Conservation (phyloP, 192 early-diverging fungal genomes). For the Coemansia sp. region DNA sequence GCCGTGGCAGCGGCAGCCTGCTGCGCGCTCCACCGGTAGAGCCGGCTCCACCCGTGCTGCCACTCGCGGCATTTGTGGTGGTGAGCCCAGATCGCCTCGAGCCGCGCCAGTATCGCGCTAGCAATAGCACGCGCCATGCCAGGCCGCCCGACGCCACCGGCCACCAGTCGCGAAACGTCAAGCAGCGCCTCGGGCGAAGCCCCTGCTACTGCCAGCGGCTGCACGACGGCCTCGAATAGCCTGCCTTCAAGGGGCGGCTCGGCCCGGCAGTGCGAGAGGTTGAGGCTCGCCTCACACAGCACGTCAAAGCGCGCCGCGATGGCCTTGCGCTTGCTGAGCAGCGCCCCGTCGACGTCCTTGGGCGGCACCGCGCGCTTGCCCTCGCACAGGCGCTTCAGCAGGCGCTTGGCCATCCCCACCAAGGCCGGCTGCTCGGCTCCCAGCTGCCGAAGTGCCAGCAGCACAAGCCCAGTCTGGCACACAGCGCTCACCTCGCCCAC, state of each 20-base stretch:
- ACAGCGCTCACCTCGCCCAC: not conserved
- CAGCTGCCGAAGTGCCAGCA: constrained; percentile 28
- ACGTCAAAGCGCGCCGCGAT: constrained; percentile 30
- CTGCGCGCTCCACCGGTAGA: constrained; percentile 4
- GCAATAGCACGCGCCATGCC: constrained; percentile 19
- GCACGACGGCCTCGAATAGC: constrained; percentile 17
- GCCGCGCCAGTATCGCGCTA: constrained; percentile 13
- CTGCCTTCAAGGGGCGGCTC: constrained; percentile 7
- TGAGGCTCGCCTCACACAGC: constrained; percentile 4
- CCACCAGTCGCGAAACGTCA: constrained; percentile 24
- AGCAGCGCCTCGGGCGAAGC: constrained; percentile 24
- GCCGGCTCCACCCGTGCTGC: constrained; percentile 36
- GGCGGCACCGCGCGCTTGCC: not conserved
- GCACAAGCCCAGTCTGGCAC: constrained; percentile 20
- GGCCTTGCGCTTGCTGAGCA: constrained; percentile 14
- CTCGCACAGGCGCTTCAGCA: constrained; percentile 11
- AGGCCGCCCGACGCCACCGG: constrained; percentile 6
- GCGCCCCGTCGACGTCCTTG: not conserved
- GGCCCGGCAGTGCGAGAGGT: not conserved
- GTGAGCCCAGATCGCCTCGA: constrained; percentile 40
- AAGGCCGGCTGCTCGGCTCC: constrained; percentile 1
- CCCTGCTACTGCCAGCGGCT: constrained; percentile 40
- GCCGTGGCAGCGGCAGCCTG: too few species aligned
- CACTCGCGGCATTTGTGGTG: constrained; percentile 26
- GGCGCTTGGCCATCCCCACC: constrained; percentile 3